Evolutionary conservation across 2,329 filamentous ascomycete genomes (phyloP).

Genomic region (Penicillium psychrosexuale): DNA sequence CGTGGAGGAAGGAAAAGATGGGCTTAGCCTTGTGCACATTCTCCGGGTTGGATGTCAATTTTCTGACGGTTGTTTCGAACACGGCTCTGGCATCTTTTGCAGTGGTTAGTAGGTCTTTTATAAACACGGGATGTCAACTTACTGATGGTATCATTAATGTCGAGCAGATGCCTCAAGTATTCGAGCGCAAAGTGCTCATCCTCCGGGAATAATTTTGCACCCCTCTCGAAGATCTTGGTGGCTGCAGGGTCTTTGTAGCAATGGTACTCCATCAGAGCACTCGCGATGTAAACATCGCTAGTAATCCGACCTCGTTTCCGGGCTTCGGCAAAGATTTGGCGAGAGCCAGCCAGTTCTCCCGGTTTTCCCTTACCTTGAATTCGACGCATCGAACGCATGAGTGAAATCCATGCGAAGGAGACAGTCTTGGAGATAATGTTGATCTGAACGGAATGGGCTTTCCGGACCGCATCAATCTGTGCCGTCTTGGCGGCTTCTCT

Average conservation of each 20-base stretch:
- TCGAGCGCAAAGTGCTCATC: conserved; percentile 92
- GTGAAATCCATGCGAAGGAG: conserved; percentile 89
- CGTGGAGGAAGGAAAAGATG: conserved; percentile 88
- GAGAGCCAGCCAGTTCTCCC: conserved; percentile 67
- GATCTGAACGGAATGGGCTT: conserved; percentile 69
- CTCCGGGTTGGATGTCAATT: conserved; percentile 73
- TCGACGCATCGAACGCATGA: conserved; percentile 90
- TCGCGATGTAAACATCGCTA: conserved; percentile 91
- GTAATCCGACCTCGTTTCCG: conserved; percentile 82
- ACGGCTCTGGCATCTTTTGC: conserved; percentile 80
- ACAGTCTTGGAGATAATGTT: conserved; percentile 78
- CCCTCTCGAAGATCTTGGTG: conserved; percentile 92
- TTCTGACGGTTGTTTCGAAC: conserved; percentile 89
- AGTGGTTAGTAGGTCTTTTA: conserved; percentile 13
- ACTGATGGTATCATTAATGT: conserved; percentile 91
- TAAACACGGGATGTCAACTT: conserved; percentile 42
- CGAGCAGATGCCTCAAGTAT: conserved; percentile 91
- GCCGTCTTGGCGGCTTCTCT: conserved; percentile 52
- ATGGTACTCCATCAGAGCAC: conserved; percentile 88
- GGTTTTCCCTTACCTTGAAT: conserved; percentile 81
- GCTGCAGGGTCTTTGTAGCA: conserved; percentile 93
- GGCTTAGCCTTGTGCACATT: conserved; percentile 72
- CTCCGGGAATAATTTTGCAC: conserved; percentile 87
- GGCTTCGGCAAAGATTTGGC: conserved; percentile 86
- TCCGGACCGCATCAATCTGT: conserved; percentile 57